A percentile compares a stretch with the other conserved stretches of the same genome.
Conservation (phyloP, 345 rosid genomes). For the Acer yangbiense region DNA sequence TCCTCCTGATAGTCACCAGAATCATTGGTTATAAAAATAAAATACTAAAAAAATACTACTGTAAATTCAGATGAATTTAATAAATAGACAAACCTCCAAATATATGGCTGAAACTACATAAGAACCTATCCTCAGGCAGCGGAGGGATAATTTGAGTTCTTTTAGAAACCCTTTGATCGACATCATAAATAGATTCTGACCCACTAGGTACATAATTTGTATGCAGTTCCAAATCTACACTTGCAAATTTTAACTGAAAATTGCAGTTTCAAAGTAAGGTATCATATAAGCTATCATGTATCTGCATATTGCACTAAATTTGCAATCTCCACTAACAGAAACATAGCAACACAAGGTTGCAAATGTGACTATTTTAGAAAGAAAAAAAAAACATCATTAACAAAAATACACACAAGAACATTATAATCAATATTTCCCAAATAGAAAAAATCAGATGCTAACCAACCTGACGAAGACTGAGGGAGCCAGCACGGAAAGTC, state of each 20-base stretch:
- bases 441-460: slow-evolving; percentile 9
- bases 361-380: background rate
- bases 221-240: slow-evolving; percentile 80
- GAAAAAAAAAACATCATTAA: background rate
- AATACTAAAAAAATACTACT: background rate
- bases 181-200: slow-evolving; percentile 71
- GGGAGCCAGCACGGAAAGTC: slow-evolving; percentile 86
- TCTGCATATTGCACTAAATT: background rate
- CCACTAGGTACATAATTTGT: slow-evolving; percentile 70
- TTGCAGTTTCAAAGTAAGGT: background rate
- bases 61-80: slow-evolving; percentile 8
- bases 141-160: slow-evolving; percentile 82
- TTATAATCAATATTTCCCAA: background rate
- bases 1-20: slow-evolving; percentile 56
- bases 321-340: slow-evolving; percentile 1
- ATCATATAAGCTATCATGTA: background rate
- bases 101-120: slow-evolving; percentile 81
- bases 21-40: background rate
- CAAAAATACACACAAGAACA: background rate
- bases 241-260: slow-evolving; percentile 69
- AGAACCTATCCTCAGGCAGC: slow-evolving; percentile 79
- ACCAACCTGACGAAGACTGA: slow-evolving; percentile 88
- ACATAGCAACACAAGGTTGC: background rate
- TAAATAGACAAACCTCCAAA: slow-evolving; percentile 61
- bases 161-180: slow-evolving; percentile 63